These are phyloP conservation scores for Endothia cerciana DNA, from an alignment of 2,329 filamentous ascomycete species.

Conservation along the genomic window DNA sequence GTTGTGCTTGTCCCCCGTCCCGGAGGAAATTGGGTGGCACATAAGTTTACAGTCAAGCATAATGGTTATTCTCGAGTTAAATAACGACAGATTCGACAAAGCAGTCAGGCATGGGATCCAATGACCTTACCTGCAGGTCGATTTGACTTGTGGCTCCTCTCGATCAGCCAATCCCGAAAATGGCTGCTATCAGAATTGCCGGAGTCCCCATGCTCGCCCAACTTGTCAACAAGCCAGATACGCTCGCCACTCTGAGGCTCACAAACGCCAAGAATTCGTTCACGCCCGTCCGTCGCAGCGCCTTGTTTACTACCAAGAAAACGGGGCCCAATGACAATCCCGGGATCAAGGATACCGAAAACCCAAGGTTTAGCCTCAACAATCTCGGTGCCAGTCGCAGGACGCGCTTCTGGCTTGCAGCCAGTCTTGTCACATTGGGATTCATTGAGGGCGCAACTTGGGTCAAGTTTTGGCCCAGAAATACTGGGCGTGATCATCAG, in stretches of 20 bases:
- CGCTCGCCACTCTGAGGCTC: constrained; percentile 4
- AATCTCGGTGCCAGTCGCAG: constrained; percentile 32
- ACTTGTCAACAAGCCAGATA: neutral
- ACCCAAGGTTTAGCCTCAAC: constrained; percentile 32
- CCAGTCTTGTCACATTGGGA: constrained; percentile 28
- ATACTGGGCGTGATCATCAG: constrained; percentile 28
- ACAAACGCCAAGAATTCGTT: neutral
- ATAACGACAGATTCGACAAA: neutral
- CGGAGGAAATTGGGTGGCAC: neutral
- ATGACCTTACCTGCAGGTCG: neutral
- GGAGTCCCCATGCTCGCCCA: neutral
- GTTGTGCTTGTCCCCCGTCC: neutral
- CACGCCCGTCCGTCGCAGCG: neutral
- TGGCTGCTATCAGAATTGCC: neutral
- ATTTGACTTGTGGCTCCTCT: neutral
- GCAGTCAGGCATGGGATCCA: neutral
- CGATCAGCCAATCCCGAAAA: neutral
- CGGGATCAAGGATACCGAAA: constrained; percentile 25
- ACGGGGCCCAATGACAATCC: neutral
- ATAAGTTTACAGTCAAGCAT: neutral
- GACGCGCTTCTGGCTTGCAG: constrained; percentile 27
- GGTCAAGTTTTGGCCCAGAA: constrained; percentile 33
- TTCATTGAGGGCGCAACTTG: constrained; percentile 31
- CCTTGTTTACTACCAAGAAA: constrained; percentile 6
- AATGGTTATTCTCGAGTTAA: neutral